Percentiles rank a stretch among this genome's conserved stretches.
phyloP scores from a whole-genome alignment of 805 yeast genomes.

The Kodamaea neixiangensis region DNA sequence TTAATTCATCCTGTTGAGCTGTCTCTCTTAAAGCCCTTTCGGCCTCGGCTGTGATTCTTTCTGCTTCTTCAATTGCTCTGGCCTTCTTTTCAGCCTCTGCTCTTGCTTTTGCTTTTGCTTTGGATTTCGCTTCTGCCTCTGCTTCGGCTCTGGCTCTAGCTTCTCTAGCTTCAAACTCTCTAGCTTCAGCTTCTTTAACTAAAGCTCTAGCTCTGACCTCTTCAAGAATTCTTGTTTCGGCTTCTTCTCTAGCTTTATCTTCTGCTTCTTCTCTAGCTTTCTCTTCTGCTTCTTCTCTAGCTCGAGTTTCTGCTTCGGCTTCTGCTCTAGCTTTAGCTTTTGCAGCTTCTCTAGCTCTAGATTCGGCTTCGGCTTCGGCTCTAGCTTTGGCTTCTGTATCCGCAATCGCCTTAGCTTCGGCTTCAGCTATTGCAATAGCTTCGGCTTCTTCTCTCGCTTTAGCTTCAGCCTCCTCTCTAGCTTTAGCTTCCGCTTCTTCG shows the following conservation, averaged over 20 bases:
- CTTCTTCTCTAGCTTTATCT: not conserved
- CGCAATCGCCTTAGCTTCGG: not conserved
- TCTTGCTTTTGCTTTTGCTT: not conserved
- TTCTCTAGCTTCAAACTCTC: not conserved
- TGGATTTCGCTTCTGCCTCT: not conserved
- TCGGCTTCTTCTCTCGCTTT: not conserved
- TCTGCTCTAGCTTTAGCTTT: not conserved
- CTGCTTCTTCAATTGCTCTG: not conserved
- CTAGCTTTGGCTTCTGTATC: not conserved
- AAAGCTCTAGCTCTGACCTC: not conserved
- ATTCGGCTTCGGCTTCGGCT: not conserved
- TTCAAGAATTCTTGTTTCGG: no score
- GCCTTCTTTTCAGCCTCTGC: not conserved
- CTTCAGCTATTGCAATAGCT: not conserved
- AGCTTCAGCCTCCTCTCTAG: not conserved
- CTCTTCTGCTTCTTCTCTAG: not conserved
- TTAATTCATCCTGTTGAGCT: no score
- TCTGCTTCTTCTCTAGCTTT: not conserved
- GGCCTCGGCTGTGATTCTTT: no score
- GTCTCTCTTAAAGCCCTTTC: no score
- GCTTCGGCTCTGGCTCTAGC: not conserved
- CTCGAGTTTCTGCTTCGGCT: not conserved
- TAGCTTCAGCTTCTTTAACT: not conserved
- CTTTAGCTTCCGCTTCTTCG: not conserved
- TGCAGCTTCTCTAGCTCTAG: not conserved